These are phyloP conservation scores for Plantago ovata DNA, from an alignment of 257 asterid species.

Conservation along the genomic window DNA sequence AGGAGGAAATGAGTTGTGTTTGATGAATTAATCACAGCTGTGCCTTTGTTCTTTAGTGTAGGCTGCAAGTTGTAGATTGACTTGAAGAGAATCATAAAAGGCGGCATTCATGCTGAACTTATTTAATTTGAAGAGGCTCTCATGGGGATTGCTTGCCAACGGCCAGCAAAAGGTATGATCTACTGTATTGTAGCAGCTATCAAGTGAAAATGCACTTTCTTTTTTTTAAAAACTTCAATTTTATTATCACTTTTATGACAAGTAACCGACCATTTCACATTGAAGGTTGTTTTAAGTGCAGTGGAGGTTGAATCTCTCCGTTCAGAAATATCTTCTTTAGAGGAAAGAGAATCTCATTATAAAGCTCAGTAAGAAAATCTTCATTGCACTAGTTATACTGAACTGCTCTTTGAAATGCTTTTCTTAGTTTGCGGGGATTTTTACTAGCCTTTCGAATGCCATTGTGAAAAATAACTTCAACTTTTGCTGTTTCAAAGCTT, in stretches of 20 bases:
- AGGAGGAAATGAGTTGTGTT: constrained; percentile 14
- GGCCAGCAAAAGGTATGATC: constrained; percentile 74
- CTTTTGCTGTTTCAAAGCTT: no score
- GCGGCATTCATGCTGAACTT: constrained; percentile 73
- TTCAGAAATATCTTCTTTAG: constrained; percentile 74
- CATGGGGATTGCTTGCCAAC: constrained; percentile 66
- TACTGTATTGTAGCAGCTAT: background rate
- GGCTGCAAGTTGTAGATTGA: constrained; percentile 39
- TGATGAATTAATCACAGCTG: constrained; percentile 18
- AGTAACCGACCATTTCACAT: background rate
- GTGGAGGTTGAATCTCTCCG: constrained; percentile 93
- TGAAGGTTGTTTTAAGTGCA: constrained; percentile 75
- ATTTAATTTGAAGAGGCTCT: constrained; percentile 60
- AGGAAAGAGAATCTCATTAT: constrained; percentile 83
- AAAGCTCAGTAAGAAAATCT: constrained; percentile 73
- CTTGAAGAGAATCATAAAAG: constrained; percentile 41
- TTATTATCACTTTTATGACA: constrained; percentile 18
- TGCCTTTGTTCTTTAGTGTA: constrained; percentile 38
- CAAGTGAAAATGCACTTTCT: constrained; percentile 5
- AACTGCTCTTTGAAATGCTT: background rate
- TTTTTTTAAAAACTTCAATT: no score
- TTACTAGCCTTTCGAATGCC: background rate
- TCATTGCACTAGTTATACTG: constrained; percentile 13
- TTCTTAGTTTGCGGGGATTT: background rate
- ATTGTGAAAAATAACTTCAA: no score